These are phyloP conservation scores for Saturnispora gosingensis DNA, from an alignment of 805 yeast species.

Conservation along the genomic window DNA sequence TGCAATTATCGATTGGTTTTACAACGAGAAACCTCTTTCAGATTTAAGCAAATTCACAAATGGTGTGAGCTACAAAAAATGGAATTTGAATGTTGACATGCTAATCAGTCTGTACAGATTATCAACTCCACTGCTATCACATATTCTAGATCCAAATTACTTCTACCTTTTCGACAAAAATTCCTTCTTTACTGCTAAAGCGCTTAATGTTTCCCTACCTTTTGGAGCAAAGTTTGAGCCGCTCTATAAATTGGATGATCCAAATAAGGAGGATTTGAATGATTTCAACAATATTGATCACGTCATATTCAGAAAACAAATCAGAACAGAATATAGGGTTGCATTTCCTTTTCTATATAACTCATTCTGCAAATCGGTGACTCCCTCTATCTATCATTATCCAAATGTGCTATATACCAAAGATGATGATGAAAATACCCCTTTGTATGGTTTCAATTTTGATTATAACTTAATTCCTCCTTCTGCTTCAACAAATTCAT, in stretches of 20 bases:
- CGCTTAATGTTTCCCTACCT: constrained; percentile 76
- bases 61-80: constrained; percentile 68
- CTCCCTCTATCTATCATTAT: constrained; percentile 52
- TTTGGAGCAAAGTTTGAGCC: constrained; percentile 98
- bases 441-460: constrained; percentile 49
- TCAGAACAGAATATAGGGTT: constrained; percentile 75
- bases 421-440: constrained; percentile 39
- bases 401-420: constrained; percentile 46
- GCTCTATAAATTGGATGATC: constrained; percentile 52
- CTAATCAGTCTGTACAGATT: constrained; percentile 60
- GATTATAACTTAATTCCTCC: constrained; percentile 46
- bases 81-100: constrained; percentile 54
- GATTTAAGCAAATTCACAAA: constrained; percentile 49
- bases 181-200: constrained; percentile 84
- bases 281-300: constrained; percentile 88
- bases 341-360: constrained; percentile 85
- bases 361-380: constrained; percentile 59
- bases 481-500: constrained; percentile 11
- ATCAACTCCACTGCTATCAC: constrained; percentile 58
- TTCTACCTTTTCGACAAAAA: constrained; percentile 67
- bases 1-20: constrained; percentile 64
- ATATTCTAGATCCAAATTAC: constrained; percentile 45
- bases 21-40: constrained; percentile 63
- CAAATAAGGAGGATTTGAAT: constrained; percentile 65
- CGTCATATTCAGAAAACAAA: constrained; percentile 67